Conservation (phyloP, 2,329 filamentous ascomycete genomes). For the Fusarium udum region DNA sequence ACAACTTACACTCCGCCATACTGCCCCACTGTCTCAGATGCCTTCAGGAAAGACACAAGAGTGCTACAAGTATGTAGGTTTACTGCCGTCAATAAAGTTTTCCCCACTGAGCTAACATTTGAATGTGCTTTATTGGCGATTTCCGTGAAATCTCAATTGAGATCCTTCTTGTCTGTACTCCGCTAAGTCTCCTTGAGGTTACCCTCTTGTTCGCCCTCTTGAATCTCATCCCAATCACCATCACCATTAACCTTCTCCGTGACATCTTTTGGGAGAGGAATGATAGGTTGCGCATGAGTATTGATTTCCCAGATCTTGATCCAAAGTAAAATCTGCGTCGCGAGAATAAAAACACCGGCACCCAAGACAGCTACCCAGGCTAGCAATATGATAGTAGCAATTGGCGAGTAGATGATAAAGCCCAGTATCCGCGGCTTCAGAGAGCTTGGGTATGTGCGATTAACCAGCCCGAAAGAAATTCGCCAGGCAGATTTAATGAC, state of each 20-base stretch:
- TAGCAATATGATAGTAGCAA: neutral
- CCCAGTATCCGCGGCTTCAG: conserved; percentile 8
- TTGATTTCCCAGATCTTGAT: conserved; percentile 2
- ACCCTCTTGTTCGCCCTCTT: neutral
- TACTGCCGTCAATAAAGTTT: neutral
- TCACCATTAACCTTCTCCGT: neutral
- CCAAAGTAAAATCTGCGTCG: neutral
- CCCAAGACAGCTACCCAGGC: neutral
- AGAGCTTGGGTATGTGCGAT: conserved; percentile 11
- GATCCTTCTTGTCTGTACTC: neutral
- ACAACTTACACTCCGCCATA: neutral
- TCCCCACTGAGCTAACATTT: rapidly evolving
- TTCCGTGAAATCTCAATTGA: rapidly evolving
- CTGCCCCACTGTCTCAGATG: neutral
- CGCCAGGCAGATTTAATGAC: conserved; percentile 22
- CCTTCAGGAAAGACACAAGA: neutral
- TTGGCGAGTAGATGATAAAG: conserved; percentile 5
- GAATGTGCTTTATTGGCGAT: rapidly evolving
- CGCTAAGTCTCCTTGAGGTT: neutral
- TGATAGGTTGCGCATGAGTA: neutral
- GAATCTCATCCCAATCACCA: neutral
- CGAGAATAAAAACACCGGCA: neutral
- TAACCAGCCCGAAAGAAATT: conserved; percentile 1
- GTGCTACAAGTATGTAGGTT: neutral
- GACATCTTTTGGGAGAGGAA: neutral